Conservation (phyloP, 371 early-diverging fungal species). For the Lichtheimia ramosa region DNA sequence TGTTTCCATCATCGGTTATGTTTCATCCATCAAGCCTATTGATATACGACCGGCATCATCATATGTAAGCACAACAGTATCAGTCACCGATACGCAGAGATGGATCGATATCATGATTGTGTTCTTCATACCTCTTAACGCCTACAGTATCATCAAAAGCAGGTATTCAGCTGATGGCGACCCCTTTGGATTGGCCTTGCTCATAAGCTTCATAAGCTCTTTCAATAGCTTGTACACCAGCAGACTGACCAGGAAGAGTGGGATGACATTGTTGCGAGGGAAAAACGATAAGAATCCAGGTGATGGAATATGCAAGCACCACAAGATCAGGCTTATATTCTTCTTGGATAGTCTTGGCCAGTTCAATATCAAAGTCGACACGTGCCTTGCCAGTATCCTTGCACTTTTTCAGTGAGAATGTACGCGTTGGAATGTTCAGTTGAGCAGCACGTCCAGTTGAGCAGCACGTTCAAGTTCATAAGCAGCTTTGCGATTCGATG, state of each 20-base stretch:
- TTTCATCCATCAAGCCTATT: too few species aligned
- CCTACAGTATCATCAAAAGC: constrained; percentile 28
- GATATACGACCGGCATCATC: too few species aligned
- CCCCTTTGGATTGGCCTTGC: constrained; percentile 52
- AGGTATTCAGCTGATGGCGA: constrained; percentile 22
- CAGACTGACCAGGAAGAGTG: constrained; percentile 92
- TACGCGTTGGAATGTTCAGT: constrained; percentile 88
- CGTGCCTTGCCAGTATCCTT: constrained; percentile 79
- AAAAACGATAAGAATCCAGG: constrained; percentile 77
- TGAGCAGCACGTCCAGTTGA: constrained; percentile 63
- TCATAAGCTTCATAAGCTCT: constrained; percentile 85
- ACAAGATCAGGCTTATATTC: constrained; percentile 70
- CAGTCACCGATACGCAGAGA: too few species aligned
- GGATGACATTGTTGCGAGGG: constrained; percentile 73
- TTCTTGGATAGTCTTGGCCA: constrained; percentile 70
- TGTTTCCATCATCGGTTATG: constrained; percentile 12
- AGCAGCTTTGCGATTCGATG: constrained; percentile 79
- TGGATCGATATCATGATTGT: neutral
- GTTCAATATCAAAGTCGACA: constrained; percentile 83
- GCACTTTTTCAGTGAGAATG: constrained; percentile 78
- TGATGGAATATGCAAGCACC: constrained; percentile 93
- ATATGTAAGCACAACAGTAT: too few species aligned
- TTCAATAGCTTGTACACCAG: constrained; percentile 94
- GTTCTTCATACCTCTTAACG: constrained; percentile 19
- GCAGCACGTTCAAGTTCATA: constrained; percentile 85